Base-by-base conservation (phyloP, 352 stramenopile species). In the Discostella stelligera region DNA sequence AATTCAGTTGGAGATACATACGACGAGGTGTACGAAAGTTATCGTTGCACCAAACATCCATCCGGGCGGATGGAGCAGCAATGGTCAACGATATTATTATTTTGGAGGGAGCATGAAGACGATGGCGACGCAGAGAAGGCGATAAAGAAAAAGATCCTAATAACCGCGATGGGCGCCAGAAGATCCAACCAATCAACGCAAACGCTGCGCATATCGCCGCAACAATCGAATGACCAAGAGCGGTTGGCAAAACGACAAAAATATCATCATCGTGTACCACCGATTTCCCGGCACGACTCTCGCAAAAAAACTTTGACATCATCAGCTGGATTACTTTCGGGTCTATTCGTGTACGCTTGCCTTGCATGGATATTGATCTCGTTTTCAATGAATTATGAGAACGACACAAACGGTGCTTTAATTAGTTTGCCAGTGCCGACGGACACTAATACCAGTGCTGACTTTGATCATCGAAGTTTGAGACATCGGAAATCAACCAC, bases 381-480 rank as follows among this genome's bases (percentile, higher is more conserved):
- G 14, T 2, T 37, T 18, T 65, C 56, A 49, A 18, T 65, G 32
- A 10, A 30, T 65, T 37, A 50, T 64, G 25, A 49, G 10, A 16
- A 49, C 13, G 50, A 58, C 13, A 14, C 37, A 8, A 44, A 44
- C 11, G 11, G 37, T 44, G 37, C 2, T 44, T 8, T 44, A 14
- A 44, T 44, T 3, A 44, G 37, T 44, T 3, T 44, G 11, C 37
- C 37, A 14, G 37, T 44, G 11, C 37, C 37, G 37, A 44, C 37
- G 37, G 13, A 8, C 37, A 44, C 7, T 8, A 44, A 44, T 44
- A 8, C 37, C 37, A 44, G 13, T 44, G 37, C 2, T 8, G 37
- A 44, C 37, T 44, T 8, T 44, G 18, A 58, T 58, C 50, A 58
- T 58, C 50, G 50, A 58, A 30, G 50, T n/a, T 23, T 30, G 50